A percentile compares a stretch with the other conserved stretches of the same genome.
phyloP scores from a whole-genome alignment of 2,329 filamentous ascomycete genomes.

The Diaporthe batatas region DNA sequence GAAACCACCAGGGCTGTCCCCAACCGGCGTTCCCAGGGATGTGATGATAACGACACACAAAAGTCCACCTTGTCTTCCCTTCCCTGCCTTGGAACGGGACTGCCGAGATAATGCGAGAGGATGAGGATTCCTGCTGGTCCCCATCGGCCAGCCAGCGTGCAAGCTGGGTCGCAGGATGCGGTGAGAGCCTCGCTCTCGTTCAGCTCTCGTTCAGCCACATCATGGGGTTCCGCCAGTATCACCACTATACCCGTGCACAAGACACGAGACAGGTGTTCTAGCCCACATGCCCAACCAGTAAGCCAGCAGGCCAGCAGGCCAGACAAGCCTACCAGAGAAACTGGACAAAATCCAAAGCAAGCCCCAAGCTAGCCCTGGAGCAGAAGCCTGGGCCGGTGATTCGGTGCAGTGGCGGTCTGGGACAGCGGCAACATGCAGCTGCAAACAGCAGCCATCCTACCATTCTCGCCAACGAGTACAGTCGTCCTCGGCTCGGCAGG shows the following conservation, averaged over 20 bases:
- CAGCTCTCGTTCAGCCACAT: neutral
- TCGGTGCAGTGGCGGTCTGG: conserved; percentile 28
- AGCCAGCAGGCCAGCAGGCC: neutral
- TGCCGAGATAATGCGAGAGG: conserved; percentile 10
- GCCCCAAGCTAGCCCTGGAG: neutral
- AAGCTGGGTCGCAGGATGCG: conserved; percentile 17
- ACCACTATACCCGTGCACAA: neutral
- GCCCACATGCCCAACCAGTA: neutral
- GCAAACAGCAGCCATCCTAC: conserved; percentile 1
- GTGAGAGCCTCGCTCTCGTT: conserved; percentile 10
- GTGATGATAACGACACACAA: neutral
- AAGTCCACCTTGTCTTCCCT: neutral
- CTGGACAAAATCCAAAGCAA: neutral
- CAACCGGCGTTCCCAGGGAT: conserved; percentile 5
- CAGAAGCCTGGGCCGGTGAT: conserved; percentile 17
- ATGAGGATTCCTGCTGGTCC: neutral
- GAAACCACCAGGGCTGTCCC: neutral
- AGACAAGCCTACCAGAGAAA: conserved; percentile 11
- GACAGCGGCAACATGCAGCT: conserved; percentile 16
- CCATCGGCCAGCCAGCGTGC: conserved; percentile 9
- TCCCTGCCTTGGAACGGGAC: neutral
- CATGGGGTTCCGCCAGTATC: conserved; percentile 2
- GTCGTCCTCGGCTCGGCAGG: conserved; percentile 1
- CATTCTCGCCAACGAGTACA: too few species aligned
- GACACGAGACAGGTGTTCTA: neutral